phyloP scores from a whole-genome alignment of 352 stramenopile genomes.

The Blastocystis sp. region DNA sequence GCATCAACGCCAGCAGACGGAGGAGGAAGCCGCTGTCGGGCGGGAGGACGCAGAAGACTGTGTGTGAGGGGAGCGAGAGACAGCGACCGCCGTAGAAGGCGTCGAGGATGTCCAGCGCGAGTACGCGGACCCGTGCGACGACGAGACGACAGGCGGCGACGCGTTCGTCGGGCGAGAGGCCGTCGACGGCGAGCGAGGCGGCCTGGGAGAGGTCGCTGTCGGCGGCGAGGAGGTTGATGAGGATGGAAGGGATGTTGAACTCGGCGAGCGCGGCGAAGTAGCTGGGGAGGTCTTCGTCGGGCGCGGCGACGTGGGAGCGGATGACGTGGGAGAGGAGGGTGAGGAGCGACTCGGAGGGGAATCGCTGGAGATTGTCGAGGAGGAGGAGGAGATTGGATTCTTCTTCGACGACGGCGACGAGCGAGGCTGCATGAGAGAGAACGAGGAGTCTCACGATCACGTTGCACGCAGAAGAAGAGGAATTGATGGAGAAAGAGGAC shows the following conservation, averaged over 20 bases:
- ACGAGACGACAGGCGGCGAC: not conserved
- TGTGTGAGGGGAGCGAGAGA: not conserved
- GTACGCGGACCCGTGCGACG: not conserved
- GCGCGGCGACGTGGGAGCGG: not conserved
- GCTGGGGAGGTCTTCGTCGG: not conserved
- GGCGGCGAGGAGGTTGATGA: not conserved
- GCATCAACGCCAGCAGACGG: not conserved
- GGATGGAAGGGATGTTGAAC: not conserved
- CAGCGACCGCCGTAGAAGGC: not conserved
- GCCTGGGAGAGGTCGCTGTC: not conserved
- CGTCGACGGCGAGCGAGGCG: not conserved
- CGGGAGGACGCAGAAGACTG: not conserved
- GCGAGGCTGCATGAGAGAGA: not conserved
- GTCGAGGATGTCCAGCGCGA: slow-evolving; percentile 3
- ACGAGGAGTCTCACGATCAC: not conserved
- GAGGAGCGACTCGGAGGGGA: not conserved
- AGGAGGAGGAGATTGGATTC: not conserved
- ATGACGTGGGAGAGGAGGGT: not conserved
- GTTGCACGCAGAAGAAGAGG: not conserved
- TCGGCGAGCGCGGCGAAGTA: not conserved
- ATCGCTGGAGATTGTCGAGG: slow-evolving; percentile 4
- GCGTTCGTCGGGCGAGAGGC: too few species aligned
- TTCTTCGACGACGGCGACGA: not conserved
- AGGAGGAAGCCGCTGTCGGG: not conserved
- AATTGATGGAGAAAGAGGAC: slow-evolving; percentile 54